Percentiles rank a stretch among this genome's conserved stretches.
These are phyloP conservation scores for Amyloporia xantha DNA, from an alignment of 768 basidiomycete species.

Conservation along the genomic window DNA sequence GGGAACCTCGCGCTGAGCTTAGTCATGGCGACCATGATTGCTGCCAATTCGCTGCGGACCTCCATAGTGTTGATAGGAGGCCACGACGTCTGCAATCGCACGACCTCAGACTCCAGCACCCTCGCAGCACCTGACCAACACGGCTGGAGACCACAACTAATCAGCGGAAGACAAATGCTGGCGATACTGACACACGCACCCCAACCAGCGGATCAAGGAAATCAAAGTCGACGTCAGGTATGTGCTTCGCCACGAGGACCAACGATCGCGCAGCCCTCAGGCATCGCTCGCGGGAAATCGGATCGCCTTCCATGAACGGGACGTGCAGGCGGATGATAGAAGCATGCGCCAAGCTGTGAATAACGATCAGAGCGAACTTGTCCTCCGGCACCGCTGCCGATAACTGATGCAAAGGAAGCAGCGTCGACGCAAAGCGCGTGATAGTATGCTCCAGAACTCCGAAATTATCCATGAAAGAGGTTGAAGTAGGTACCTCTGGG, in stretches of 20 bases:
- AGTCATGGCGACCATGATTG: constrained; percentile 59
- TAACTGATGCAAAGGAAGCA: constrained; percentile 61
- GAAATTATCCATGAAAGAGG: constrained; percentile 49
- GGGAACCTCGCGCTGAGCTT: constrained; percentile 56
- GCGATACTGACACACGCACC: constrained; percentile 34
- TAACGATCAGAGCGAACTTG: constrained; percentile 50
- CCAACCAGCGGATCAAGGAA: constrained; percentile 77
- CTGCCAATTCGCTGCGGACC: constrained; percentile 52
- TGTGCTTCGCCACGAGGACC: constrained; percentile 53
- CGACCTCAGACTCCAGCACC: constrained; percentile 60
- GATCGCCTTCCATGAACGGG: constrained; percentile 53
- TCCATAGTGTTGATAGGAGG: constrained; percentile 48
- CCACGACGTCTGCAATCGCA: constrained; percentile 58
- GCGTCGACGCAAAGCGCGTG: constrained; percentile 52
- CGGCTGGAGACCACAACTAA: constrained; percentile 32
- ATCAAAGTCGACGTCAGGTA: constrained; percentile 57
- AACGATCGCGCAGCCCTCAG: constrained; percentile 55
- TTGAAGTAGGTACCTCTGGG: constrained; percentile 37
- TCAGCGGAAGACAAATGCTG: not conserved
- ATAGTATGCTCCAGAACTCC: constrained; percentile 59
- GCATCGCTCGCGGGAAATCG: constrained; percentile 59
- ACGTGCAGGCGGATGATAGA: constrained; percentile 62
- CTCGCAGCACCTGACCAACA: constrained; percentile 71
- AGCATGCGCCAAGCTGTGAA: constrained; percentile 61
- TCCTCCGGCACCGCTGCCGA: constrained; percentile 49